These are phyloP conservation scores for Notholithocarpus densiflorus DNA, from an alignment of 306 rosid species.

Conservation along the genomic window DNA sequence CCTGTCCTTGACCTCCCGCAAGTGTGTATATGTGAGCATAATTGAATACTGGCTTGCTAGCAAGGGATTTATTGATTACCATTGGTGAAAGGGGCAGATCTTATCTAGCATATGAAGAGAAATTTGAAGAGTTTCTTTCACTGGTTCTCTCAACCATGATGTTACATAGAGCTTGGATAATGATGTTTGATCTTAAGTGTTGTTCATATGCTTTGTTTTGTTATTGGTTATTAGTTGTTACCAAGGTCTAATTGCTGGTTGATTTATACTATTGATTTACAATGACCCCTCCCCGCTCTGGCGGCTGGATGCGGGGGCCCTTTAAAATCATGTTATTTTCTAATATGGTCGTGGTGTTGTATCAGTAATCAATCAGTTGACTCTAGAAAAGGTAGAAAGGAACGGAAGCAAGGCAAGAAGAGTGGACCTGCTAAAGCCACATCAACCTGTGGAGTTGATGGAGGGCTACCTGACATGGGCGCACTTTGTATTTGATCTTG, in stretches of 20 bases:
- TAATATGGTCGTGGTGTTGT: slow-evolving; percentile 24
- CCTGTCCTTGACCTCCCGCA: neutral
- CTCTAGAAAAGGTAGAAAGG: slow-evolving; percentile 50
- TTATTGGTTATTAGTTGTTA: too few species aligned
- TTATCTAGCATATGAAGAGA: neutral
- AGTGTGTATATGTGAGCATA: neutral
- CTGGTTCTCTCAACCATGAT: neutral
- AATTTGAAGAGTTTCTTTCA: neutral
- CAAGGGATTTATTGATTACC: neutral
- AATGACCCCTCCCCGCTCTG: too few species aligned
- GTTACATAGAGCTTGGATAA: neutral
- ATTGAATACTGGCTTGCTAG: neutral
- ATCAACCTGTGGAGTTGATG: slow-evolving; percentile 31
- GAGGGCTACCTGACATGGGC: slow-evolving; percentile 65
- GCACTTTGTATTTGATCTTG: slow-evolving; percentile 73
- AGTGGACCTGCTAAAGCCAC: slow-evolving; percentile 34
- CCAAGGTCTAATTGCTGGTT: neutral
- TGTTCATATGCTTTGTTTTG: neutral
- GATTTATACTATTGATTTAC: neutral
- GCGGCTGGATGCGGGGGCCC: neutral
- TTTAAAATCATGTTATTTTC: neutral
- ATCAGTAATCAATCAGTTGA: slow-evolving; percentile 54
- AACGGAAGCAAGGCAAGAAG: slow-evolving; percentile 52
- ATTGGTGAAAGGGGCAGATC: neutral
- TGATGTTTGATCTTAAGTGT: neutral